A percentile compares a stretch with the other conserved stretches of the same genome.
Conservation (phyloP, 176 grass and related monocot genomes). For the Chloris gayana region DNA sequence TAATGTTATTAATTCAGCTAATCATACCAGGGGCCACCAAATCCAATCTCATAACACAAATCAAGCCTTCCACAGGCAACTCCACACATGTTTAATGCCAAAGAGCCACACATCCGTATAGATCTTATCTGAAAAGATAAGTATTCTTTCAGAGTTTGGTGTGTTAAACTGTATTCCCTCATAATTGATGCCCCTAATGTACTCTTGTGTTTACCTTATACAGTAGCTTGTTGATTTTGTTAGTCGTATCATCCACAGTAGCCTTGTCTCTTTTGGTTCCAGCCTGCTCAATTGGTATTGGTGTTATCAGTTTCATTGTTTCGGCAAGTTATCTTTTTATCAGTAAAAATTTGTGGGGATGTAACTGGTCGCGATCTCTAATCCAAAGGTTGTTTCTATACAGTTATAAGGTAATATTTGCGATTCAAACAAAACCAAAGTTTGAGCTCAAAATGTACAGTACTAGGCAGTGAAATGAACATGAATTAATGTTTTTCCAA, state of each 20-base stretch:
- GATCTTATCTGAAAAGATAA: constrained; percentile 76
- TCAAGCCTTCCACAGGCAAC: constrained; percentile 94
- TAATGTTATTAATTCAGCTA: background rate
- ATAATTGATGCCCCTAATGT: background rate
- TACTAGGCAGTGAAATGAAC: background rate
- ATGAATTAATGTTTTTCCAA: constrained; percentile 4
- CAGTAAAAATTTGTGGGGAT: background rate
- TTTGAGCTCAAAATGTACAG: constrained; percentile 3
- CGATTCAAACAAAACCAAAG: constrained; percentile 8
- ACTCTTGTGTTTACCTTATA: constrained; percentile 65
- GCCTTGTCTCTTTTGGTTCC: constrained; percentile 72
- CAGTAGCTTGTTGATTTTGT: constrained; percentile 86
- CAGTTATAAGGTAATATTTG: constrained; percentile 6
- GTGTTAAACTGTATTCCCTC: background rate
- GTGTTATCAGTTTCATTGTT: constrained; percentile 23
- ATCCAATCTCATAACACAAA: constrained; percentile 95
- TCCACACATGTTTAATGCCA: constrained; percentile 92
- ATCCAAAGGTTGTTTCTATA: background rate
- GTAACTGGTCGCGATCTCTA: background rate
- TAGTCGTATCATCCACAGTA: constrained; percentile 77
- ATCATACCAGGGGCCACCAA: constrained; percentile 88
- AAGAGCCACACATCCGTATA: constrained; percentile 89
- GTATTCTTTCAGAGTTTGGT: constrained; percentile 19
- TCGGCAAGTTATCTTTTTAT: background rate
- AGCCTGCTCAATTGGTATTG: constrained; percentile 56